A percentile compares a stretch with the other conserved stretches of the same genome.
Conservation (phyloP, 352 stramenopile genomes). For the Stramenopiles sp. region DNA sequence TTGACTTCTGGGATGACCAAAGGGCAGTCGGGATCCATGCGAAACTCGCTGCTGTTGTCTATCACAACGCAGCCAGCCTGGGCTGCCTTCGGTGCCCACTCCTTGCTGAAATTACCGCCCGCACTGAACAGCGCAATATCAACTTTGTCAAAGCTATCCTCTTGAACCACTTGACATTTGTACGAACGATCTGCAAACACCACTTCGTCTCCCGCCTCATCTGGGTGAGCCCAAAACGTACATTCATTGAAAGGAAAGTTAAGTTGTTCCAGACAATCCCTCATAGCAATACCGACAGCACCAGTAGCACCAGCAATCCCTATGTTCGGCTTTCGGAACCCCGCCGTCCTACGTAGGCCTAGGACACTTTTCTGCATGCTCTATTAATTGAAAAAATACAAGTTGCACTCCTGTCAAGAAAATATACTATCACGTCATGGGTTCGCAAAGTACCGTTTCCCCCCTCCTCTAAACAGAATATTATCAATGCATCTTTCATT, state of each 20-base stretch:
- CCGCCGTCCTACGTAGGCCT: no score
- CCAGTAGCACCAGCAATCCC: neutral
- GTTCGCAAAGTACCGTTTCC: no score
- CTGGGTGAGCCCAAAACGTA: neutral
- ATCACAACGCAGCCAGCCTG: constrained; percentile 23
- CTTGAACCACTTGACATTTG: neutral
- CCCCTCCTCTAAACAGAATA: no score
- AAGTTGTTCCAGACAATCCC: neutral
- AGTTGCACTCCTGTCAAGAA: no score
- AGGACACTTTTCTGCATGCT: no score
- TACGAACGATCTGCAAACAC: neutral
- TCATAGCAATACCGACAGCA: neutral
- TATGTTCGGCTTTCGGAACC: no score
- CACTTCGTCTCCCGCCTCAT: neutral
- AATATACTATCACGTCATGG: no score
- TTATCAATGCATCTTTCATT: no score
- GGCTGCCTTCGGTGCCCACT: constrained; percentile 16
- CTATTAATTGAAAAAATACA: no score
- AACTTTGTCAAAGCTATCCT: constrained; percentile 22
- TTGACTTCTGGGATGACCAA: constrained; percentile 27
- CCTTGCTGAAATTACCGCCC: constrained; percentile 18
- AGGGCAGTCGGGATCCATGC: constrained; percentile 22
- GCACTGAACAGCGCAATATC: constrained; percentile 25
- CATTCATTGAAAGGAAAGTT: neutral
- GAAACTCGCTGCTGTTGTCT: constrained; percentile 24